Evolutionary conservation across 768 basidiomycete species (phyloP).

Genomic region (Amanita pseudoporphyria): DNA sequence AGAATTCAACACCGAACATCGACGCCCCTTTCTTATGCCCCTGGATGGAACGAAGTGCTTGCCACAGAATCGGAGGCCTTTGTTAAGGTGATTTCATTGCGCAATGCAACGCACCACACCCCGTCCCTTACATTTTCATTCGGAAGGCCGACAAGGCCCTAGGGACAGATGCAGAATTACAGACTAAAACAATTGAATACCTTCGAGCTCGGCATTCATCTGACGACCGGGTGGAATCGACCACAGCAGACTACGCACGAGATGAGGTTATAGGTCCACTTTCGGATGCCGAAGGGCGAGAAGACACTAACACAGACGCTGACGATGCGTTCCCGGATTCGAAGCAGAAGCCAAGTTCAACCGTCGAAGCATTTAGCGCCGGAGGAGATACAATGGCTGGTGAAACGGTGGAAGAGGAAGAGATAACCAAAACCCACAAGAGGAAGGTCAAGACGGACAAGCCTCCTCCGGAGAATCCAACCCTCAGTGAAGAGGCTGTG

Average conservation of each 20-base stretch:
- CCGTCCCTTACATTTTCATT: background rate
- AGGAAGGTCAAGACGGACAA: background rate
- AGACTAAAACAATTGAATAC: conserved; percentile 32
- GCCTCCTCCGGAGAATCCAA: background rate
- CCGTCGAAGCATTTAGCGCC: conserved; percentile 3
- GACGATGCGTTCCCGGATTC: background rate
- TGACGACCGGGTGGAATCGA: conserved; percentile 20
- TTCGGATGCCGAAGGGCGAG: conserved; percentile 23
- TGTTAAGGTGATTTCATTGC: conserved; percentile 37
- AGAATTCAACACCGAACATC: conserved; percentile 35
- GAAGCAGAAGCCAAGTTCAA: background rate
- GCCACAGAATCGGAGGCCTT: conserved; percentile 57
- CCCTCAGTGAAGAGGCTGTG: conserved; percentile 5
- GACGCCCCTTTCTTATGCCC: conserved; percentile 42
- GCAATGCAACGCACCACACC: background rate
- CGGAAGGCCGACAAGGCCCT: conserved; percentile 32
- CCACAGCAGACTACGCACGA: conserved; percentile 25
- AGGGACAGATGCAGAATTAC: conserved; percentile 23
- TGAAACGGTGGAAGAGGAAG: conserved; percentile 1
- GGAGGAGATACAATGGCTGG: background rate
- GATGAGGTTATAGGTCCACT: conserved; percentile 42
- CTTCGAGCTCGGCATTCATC: conserved; percentile 28
- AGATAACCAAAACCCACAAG: background rate
- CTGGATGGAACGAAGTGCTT: conserved; percentile 65
- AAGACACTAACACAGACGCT: conserved; percentile 7